Base-by-base conservation (phyloP, 129 eudicot species). In the Gnaphalium uliginosum region DNA sequence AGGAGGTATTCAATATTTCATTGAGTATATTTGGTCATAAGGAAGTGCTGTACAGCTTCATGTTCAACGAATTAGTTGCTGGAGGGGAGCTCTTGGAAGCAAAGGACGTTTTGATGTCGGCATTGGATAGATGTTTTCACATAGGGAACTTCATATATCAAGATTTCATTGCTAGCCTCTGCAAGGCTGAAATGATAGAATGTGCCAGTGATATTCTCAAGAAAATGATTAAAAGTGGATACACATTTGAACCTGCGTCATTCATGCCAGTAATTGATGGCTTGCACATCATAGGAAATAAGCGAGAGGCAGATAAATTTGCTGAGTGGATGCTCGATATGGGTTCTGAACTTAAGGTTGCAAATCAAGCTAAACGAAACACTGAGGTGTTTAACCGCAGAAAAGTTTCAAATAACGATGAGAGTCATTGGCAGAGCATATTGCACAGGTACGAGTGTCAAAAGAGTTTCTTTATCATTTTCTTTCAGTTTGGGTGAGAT, bases 211-310 rank as follows among this genome's bases (percentile, higher is more conserved):
- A 80, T 75, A 81, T 87, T 73, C 81, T 94, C 27, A 67, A 79
- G 56, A 88, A 82, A 77, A 82, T 94, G 96, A 62, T 91, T 53
- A n/a, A 74, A 24, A 83, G 77, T 41, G 84, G 91, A 71, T 90
- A 89, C 70, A 63, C 68, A 13, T 94, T 94, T 84, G 98, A 94
- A 54, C 87, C 96, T 62, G 96, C 97, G 43, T 71, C 86, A 6
- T 87, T 94, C 75, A 79, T 94, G 91, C 96, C 97, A 8, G 90
- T 94, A 32, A 83, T 94, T 81, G 98, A 94, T 75, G 89, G 83
- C 61, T 85, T 94, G 66, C 78, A 82, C 37, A 69, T 63, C 41
- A 68, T 22, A 59, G 97, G 97, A 81, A 81, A 70, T 48, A 94
- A 89, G 73, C 87, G 58, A 10, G 97, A 85, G 81, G 96, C 89